Percentiles rank a stretch among this genome's conserved stretches.
Evolutionary conservation across 345 rosid species (phyloP).

Genomic region (Limnanthes douglasii): DNA sequence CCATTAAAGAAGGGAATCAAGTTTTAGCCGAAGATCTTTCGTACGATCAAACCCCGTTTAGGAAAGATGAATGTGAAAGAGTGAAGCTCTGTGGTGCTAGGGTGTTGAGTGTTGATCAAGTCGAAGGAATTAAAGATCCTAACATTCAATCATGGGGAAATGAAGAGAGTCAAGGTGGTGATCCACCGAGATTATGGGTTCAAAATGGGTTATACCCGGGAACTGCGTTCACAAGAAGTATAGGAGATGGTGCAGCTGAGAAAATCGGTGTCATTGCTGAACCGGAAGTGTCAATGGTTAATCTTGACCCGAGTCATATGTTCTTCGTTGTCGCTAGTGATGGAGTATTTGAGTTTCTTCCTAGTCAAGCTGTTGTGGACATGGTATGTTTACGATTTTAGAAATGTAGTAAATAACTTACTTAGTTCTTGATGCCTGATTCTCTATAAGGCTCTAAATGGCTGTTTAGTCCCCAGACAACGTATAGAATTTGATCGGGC

Average conservation of each 20-base stretch:
- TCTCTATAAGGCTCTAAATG: too few species aligned
- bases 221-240: slow-evolving; percentile 88
- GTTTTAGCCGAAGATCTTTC: slow-evolving; percentile 74
- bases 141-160: slow-evolving; percentile 67
- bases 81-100: slow-evolving; percentile 89
- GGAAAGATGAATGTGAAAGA: slow-evolving; percentile 86
- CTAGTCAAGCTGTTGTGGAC: slow-evolving; percentile 78
- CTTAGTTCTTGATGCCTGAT: too few species aligned
- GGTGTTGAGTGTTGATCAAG: slow-evolving; percentile 87
- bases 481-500: too few species aligned
- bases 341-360: slow-evolving; percentile 91
- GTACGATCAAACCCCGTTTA: slow-evolving; percentile 85
- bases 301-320: slow-evolving; percentile 45
- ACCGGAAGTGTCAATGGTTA: slow-evolving; percentile 63
- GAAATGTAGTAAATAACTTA: too few species aligned
- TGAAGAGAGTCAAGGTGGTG: slow-evolving; percentile 83
- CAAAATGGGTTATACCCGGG: slow-evolving; percentile 91
- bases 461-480: too few species aligned
- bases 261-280: slow-evolving; percentile 71
- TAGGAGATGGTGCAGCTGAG: slow-evolving; percentile 84
- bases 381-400: too few species aligned
- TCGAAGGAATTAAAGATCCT: slow-evolving; percentile 87
- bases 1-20: slow-evolving; percentile 43
- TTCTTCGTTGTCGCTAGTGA: slow-evolving; percentile 95
- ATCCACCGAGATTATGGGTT: slow-evolving; percentile 97